These are phyloP conservation scores for Nicotiana tomentosiformis DNA, from an alignment of 257 asterid genomes.

Conservation along the genomic window DNA sequence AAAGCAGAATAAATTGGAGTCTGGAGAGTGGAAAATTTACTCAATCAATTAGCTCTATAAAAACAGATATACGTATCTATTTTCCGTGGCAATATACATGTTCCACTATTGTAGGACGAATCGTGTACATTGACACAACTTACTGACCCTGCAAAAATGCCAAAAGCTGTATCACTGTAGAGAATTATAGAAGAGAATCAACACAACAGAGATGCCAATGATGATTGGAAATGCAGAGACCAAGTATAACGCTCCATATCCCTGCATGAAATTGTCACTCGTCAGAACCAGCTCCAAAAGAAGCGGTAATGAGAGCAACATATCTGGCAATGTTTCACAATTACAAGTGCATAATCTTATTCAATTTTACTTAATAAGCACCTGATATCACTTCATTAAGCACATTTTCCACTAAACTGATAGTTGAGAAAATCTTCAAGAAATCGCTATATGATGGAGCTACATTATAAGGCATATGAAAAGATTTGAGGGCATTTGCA, in stretches of 20 bases:
- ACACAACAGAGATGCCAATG: constrained; percentile 86
- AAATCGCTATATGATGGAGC: not conserved
- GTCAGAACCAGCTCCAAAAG: constrained; percentile 15
- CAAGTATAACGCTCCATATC: constrained; percentile 95
- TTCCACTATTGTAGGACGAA: not conserved
- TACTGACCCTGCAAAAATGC: constrained; percentile 7
- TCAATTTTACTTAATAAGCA: not conserved
- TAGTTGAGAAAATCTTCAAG: not conserved
- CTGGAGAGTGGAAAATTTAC: not conserved
- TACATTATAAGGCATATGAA: not conserved
- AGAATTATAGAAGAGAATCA: constrained; percentile 85
- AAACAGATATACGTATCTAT: not conserved
- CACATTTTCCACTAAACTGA: not conserved
- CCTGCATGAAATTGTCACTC: constrained; percentile 43
- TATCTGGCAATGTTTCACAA: not conserved
- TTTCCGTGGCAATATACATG: not conserved
- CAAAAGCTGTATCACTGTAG: constrained; percentile 42
- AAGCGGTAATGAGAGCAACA: constrained; percentile 13
- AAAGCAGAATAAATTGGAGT: not conserved
- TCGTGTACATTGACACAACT: not conserved
- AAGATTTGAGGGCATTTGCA: not conserved
- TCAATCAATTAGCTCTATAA: not conserved
- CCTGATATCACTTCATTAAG: not conserved
- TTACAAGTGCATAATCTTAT: not conserved
- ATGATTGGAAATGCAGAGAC: constrained; percentile 88